Percentiles rank a stretch among this genome's conserved stretches.
These are phyloP conservation scores for Exophiala oligosperma DNA, from an alignment of 2,329 filamentous ascomycete species.

Conservation along the genomic window DNA sequence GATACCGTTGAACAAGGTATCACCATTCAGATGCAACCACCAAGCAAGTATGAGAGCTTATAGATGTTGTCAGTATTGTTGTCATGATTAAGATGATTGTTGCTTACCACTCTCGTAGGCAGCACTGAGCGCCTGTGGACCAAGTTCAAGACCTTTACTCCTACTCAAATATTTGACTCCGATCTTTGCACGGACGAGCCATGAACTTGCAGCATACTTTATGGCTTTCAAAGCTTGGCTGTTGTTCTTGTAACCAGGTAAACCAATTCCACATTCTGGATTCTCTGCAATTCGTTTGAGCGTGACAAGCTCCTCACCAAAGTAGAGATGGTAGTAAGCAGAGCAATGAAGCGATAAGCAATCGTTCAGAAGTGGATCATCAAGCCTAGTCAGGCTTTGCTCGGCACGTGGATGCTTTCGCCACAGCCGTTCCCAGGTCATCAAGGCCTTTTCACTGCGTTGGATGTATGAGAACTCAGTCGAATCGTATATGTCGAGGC, in stretches of 20 bases:
- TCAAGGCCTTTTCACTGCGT: slow-evolving; percentile 4
- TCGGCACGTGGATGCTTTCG: slow-evolving; percentile 11
- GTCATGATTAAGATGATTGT: background rate
- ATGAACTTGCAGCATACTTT: slow-evolving; percentile 12
- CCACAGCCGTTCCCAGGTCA: slow-evolving; percentile 12
- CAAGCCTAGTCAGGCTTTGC: background rate
- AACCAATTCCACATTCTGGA: background rate
- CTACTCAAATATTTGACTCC: slow-evolving; percentile 6
- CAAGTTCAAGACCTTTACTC: slow-evolving; percentile 9
- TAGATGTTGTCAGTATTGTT: background rate
- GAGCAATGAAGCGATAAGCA: slow-evolving; percentile 13
- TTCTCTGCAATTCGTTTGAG: slow-evolving; percentile 12
- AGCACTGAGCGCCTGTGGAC: slow-evolving; percentile 3
- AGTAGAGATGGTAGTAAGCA: slow-evolving; percentile 15
- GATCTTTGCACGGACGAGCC: slow-evolving; percentile 16
- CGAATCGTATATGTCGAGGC: background rate
- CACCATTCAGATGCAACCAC: background rate
- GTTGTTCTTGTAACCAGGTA: slow-evolving; percentile 1
- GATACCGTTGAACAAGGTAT: background rate
- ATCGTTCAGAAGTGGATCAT: slow-evolving; percentile 9
- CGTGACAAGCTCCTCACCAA: slow-evolving; percentile 4
- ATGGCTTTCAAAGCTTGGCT: slow-evolving; percentile 2
- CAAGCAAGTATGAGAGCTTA: background rate
- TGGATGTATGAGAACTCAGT: background rate
- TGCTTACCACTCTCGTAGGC: slow-evolving; percentile 15